These are phyloP conservation scores for Geotrichum aggregatum DNA, from an alignment of 1,139 yeast species.

Conservation along the genomic window DNA sequence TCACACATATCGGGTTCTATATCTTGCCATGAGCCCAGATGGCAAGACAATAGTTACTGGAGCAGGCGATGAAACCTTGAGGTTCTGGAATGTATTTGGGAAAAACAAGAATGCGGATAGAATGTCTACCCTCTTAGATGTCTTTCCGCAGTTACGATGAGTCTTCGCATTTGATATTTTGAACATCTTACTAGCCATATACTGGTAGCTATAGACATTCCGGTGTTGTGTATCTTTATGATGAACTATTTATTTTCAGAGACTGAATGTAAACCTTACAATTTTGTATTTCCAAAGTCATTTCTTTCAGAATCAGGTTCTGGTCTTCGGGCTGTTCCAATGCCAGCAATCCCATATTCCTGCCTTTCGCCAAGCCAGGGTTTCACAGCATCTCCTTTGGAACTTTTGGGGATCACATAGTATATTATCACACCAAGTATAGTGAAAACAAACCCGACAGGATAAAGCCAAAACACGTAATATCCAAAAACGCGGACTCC, in stretches of 20 bases:
- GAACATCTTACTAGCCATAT: background rate
- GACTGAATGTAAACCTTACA: too few relatives aligned
- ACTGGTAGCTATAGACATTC: background rate
- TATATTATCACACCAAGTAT: conserved; percentile 43
- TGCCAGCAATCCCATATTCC: conserved; percentile 40
- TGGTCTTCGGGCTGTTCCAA: conserved; percentile 40
- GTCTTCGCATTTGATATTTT: conserved; percentile 2
- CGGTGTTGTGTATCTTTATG: too few relatives aligned
- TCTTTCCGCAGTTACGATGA: conserved; percentile 70
- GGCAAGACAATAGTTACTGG: conserved; percentile 98
- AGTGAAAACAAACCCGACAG: conserved; percentile 45
- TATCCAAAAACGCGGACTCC: conserved; percentile 45
- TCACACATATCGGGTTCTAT: conserved; percentile 87
- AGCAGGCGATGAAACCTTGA: conserved; percentile 93
- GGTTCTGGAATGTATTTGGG: conserved; percentile 92
- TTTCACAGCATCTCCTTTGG: conserved; percentile 42
- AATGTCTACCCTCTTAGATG: conserved; percentile 56
- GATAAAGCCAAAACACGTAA: conserved; percentile 45
- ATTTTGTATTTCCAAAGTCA: too few relatives aligned
- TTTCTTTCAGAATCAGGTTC: too few relatives aligned
- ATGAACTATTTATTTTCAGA: too few relatives aligned
- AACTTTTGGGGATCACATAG: conserved; percentile 39
- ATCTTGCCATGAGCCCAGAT: conserved; percentile 89
- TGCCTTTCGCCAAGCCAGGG: conserved; percentile 46
- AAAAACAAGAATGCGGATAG: conserved; percentile 55